A percentile compares a stretch with the other conserved stretches of the same genome.
Conservation (phyloP, 169 alveolate species). For the Miamiensis avidus region DNA sequence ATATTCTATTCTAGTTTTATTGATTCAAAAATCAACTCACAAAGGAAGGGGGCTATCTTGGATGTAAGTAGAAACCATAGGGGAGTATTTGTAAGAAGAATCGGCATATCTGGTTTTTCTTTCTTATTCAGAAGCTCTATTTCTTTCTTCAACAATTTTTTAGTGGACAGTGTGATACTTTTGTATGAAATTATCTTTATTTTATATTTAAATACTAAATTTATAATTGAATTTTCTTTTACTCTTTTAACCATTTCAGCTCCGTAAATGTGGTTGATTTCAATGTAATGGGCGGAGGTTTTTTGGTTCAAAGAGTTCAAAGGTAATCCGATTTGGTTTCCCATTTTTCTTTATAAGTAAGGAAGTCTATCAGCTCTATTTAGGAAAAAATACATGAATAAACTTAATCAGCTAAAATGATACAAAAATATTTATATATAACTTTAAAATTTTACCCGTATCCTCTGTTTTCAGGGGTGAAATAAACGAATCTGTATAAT, state of each 20-base stretch:
- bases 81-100: conserved; percentile 29
- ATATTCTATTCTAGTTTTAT: too few relatives aligned
- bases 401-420: neutral
- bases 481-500: conserved; percentile 33
- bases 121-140: conserved; percentile 22
- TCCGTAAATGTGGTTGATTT: conserved; percentile 40
- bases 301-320: conserved; percentile 41
- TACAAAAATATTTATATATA: neutral
- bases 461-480: conserved; percentile 29
- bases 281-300: conserved; percentile 42
- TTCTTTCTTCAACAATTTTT: conserved; percentile 38
- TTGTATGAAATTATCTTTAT: neutral
- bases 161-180: conserved; percentile 44
- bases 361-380: conserved; percentile 48
- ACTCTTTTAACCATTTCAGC: conserved; percentile 55
- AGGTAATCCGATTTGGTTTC: conserved; percentile 36
- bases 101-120: conserved; percentile 47
- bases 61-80: conserved; percentile 25
- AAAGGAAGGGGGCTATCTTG: neutral
- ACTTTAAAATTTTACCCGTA: conserved; percentile 19
- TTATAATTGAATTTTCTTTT: neutral
- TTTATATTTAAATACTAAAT: neutral
- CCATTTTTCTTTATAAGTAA: conserved; percentile 40
- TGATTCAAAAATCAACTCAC: neutral
- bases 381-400: neutral